A percentile compares a stretch with the other conserved stretches of the same genome.
These are phyloP conservation scores for Dactylonectria estremocensis DNA, from an alignment of 2,329 filamentous ascomycete species.

Conservation along the genomic window DNA sequence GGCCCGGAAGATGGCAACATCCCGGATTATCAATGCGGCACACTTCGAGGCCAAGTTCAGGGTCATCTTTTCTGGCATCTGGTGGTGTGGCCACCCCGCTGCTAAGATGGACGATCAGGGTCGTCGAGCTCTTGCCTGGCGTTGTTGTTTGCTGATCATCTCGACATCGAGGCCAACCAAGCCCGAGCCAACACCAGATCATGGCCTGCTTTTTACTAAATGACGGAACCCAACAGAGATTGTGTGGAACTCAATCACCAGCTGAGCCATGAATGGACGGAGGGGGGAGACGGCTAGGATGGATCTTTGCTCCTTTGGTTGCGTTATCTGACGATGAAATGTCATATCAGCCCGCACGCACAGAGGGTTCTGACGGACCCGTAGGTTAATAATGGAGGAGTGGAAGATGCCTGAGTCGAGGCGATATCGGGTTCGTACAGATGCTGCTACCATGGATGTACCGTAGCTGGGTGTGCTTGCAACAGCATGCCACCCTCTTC, in stretches of 20 bases:
- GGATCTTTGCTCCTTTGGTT: background rate
- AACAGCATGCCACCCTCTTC: constrained; percentile 26
- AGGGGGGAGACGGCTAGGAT: background rate
- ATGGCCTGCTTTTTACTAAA: background rate
- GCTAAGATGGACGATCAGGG: constrained; percentile 22
- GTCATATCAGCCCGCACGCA: background rate
- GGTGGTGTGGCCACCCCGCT: constrained; percentile 6
- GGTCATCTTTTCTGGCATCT: background rate
- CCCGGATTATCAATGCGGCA: constrained; percentile 17
- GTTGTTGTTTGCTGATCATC: background rate
- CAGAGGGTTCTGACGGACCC: constrained; percentile 9
- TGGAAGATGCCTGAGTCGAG: constrained; percentile 3
- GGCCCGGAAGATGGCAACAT: constrained; percentile 18
- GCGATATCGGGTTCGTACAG: constrained; percentile 5
- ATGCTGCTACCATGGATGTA: constrained; percentile 1
- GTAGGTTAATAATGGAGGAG: background rate
- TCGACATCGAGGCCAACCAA: background rate
- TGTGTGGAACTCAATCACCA: constrained; percentile 4
- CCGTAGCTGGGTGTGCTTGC: constrained; percentile 21
- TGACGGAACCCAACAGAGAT: background rate
- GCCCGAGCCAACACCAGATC: background rate
- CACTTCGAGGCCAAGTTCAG: constrained; percentile 10
- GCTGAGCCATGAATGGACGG: background rate
- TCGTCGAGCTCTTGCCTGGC: constrained; percentile 3
- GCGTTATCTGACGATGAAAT: constrained; percentile 1